Base-by-base conservation (phyloP, 2,329 filamentous ascomycete species). In the Sclerotinia spermophila region DNA sequence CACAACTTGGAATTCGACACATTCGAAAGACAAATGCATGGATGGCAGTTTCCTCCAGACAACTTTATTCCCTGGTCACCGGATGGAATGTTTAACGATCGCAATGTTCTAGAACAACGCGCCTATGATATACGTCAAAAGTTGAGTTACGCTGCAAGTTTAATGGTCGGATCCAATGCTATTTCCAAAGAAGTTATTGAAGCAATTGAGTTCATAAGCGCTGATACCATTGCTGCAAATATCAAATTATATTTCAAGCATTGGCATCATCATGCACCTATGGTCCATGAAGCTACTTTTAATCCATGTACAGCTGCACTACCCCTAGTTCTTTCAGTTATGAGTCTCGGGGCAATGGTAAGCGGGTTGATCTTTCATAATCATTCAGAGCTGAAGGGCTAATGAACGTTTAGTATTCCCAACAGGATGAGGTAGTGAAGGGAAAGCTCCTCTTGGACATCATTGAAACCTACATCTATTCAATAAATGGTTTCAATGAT, bases 191-290 rank as follows among this genome's bases (percentile, higher is more conserved):
- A 76, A 45, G 8, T 78, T 2, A 60, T 77, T 2, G 74, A 78
- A n/a, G 74, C 75, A 24, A 75, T 79, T 58, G 74, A 78, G 35
- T 27, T 73, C 24, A 75, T 79, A 13, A 77, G 73, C 2, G 75
- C 73, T 7, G 71, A 74, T 35, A 76, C 69, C 40, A 73, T 79
- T 70, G 75, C 74, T 45, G 58, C 69, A 24, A 76, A 72, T 64
- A 76, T 75, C 51, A 76, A 76, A 38, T 73, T 78, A 35, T 79
- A 79, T 69, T 79, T 79, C 59, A 72, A 71, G 38, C 76, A 79
- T 71, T 79, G 77, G 77, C 77, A 79, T 69, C 76, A 77, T 51
- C 77, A 79, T 75, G 77, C 71, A 19, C 77, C 77, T 10, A 76
- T 79, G 64, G 71, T 79, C 38, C 78, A 79, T 64, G 75, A 78